These are phyloP conservation scores for Adansonia grandidieri DNA, from an alignment of 441 rosid species.

Conservation along the genomic window DNA sequence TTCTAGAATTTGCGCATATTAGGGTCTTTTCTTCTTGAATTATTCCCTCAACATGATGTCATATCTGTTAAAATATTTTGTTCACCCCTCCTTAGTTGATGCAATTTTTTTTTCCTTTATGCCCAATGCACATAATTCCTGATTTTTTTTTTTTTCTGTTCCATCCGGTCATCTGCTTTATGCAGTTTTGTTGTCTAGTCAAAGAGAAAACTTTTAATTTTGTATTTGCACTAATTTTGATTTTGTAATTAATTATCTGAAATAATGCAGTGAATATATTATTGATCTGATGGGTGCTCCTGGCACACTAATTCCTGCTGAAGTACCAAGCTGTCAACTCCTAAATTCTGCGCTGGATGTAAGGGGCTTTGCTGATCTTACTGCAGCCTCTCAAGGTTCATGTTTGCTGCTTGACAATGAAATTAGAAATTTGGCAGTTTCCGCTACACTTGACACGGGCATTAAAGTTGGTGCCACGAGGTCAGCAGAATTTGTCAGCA, in stretches of 20 bases:
- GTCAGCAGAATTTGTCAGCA: slow-evolving; percentile 44
- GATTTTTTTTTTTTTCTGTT: neutral
- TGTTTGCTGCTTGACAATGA: slow-evolving; percentile 48
- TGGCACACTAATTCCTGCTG: slow-evolving; percentile 89
- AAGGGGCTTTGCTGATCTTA: slow-evolving; percentile 50
- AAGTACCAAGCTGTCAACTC: slow-evolving; percentile 78
- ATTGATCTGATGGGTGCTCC: slow-evolving; percentile 99
- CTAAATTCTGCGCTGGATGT: slow-evolving; percentile 53
- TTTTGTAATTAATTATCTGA: slow-evolving; percentile 31
- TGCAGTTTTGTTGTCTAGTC: slow-evolving; percentile 16
- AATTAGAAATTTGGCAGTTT: slow-evolving; percentile 39
- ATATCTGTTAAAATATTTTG: neutral
- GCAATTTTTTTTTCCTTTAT: neutral
- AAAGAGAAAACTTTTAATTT: neutral
- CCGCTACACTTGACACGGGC: slow-evolving; percentile 34
- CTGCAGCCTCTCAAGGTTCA: slow-evolving; percentile 42
- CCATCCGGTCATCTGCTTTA: neutral
- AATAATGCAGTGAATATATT: slow-evolving; percentile 83
- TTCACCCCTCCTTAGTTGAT: neutral
- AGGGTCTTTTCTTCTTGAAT: neutral
- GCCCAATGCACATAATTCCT: neutral
- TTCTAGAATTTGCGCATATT: slow-evolving; percentile 4
- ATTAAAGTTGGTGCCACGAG: slow-evolving; percentile 36
- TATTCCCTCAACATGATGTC: neutral
- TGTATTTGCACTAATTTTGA: slow-evolving; percentile 25